phyloP scores from a whole-genome alignment of 1,284 basidiomycete genomes.

The Phenoliferia sp. region DNA sequence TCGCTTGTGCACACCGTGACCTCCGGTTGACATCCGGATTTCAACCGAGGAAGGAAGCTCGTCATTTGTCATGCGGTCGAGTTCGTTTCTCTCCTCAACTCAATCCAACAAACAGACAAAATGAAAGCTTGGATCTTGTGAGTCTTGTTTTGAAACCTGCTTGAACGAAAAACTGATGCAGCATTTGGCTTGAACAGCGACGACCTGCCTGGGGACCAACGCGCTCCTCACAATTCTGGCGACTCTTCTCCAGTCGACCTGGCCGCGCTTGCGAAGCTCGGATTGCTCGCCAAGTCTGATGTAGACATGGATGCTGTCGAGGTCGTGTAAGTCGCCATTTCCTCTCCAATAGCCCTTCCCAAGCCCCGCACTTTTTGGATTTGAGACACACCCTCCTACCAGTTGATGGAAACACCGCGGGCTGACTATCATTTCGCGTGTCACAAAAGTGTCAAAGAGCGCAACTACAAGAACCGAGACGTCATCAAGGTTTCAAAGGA shows the following conservation, averaged over 20 bases:
- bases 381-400: not conserved
- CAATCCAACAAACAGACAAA: not conserved
- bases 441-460: slow-evolving; percentile 49
- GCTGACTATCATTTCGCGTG: not conserved
- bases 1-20: too few species aligned
- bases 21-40: too few species aligned
- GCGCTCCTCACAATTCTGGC: slow-evolving; percentile 66
- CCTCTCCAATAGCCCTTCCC: not conserved
- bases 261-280: slow-evolving; percentile 53
- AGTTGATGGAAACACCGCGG: not conserved
- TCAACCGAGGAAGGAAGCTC: too few species aligned
- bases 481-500: slow-evolving; percentile 65
- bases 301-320: slow-evolving; percentile 55
- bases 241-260: slow-evolving; percentile 47
- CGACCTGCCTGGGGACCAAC: slow-evolving; percentile 58
- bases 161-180: too few species aligned
- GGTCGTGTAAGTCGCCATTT: slow-evolving; percentile 45
- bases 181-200: slow-evolving; percentile 17
- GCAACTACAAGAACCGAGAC: slow-evolving; percentile 65
- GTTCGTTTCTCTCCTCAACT: too few species aligned
- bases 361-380: not conserved
- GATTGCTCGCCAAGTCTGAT: slow-evolving; percentile 55
- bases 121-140: slow-evolving; percentile 10
- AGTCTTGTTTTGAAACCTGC: not conserved
- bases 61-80: too few species aligned